A percentile compares a stretch with the other conserved stretches of the same genome.
Conservation (phyloP, 306 rosid species). For the Myrica gale region DNA sequence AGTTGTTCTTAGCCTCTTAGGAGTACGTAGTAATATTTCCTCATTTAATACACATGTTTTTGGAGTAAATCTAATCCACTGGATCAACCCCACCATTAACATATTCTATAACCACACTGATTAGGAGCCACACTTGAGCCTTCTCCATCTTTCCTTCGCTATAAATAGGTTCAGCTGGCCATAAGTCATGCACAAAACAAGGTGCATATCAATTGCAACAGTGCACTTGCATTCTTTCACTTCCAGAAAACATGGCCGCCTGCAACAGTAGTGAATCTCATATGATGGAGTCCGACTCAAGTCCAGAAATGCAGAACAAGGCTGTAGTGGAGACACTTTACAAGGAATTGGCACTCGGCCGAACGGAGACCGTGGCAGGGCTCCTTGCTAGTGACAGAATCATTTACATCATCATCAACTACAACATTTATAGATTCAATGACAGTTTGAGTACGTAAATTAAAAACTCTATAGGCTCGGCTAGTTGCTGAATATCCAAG, state of each 20-base stretch:
- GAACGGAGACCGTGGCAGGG: conserved; percentile 37
- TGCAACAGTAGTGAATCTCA: background rate
- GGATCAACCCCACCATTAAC: conserved; percentile 36
- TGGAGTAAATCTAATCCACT: no score
- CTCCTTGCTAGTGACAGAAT: conserved; percentile 49
- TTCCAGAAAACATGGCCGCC: background rate
- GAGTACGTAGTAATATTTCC: no score
- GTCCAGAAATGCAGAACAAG: conserved; percentile 44
- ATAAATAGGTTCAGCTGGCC: conserved; percentile 32
- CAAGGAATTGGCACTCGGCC: conserved; percentile 53
- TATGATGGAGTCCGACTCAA: background rate
- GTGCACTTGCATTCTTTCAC: background rate
- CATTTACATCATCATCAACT: no score
- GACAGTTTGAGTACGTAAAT: no score
- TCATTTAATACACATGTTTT: no score
- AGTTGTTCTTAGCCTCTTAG: no score
- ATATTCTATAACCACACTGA: conserved; percentile 5
- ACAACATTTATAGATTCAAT: no score
- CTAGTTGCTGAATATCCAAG: no score
- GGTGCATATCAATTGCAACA: background rate
- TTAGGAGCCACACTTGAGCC: background rate
- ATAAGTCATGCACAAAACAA: background rate
- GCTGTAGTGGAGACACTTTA: conserved; percentile 52
- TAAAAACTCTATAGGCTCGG: no score
- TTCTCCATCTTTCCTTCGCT: conserved; percentile 21